These are phyloP conservation scores for Cryptococcus sp. DNA, from an alignment of 1,284 basidiomycete genomes.

Conservation along the genomic window DNA sequence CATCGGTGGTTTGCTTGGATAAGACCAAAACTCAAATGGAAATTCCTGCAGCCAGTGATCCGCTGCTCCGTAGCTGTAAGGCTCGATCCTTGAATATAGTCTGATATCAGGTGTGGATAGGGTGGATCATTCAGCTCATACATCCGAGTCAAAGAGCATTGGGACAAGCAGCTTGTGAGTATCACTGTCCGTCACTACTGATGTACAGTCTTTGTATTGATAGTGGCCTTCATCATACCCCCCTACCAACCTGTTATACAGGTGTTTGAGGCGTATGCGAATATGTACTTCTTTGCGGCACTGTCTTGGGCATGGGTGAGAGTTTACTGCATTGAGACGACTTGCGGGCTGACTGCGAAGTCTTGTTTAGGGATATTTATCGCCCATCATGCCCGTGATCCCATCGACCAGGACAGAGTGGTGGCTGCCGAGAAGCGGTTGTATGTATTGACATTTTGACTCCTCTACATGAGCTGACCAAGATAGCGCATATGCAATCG, in stretches of 20 bases:
- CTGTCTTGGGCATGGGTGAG: constrained; percentile 44
- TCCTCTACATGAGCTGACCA: neutral
- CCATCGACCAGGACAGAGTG: constrained; percentile 18
- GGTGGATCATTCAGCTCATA: constrained; percentile 39
- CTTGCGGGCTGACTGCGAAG: constrained; percentile 5
- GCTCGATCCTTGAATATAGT: neutral
- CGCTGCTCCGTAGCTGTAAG: constrained; percentile 38
- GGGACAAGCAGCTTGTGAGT: constrained; percentile 42
- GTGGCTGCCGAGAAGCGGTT: constrained; percentile 27
- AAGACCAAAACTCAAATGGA: constrained; percentile 29
- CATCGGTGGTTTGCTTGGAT: constrained; percentile 42
- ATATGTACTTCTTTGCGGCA: constrained; percentile 40
- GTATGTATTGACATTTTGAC: constrained; percentile 5
- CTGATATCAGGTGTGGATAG: constrained; percentile 39
- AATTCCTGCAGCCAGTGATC: constrained; percentile 36
- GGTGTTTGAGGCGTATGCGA: constrained; percentile 35
- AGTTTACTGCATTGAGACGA: neutral
- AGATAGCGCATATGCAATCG: neutral
- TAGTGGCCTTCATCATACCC: constrained; percentile 42
- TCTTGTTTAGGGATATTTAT: constrained; percentile 33
- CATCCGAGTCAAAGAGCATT: constrained; percentile 27
- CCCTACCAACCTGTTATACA: constrained; percentile 39
- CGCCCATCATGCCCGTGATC: constrained; percentile 20
- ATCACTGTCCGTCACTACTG: neutral
- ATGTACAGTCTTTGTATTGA: constrained; percentile 33